Conservation (phyloP, 805 yeast species). For the Ogataea sp. region DNA sequence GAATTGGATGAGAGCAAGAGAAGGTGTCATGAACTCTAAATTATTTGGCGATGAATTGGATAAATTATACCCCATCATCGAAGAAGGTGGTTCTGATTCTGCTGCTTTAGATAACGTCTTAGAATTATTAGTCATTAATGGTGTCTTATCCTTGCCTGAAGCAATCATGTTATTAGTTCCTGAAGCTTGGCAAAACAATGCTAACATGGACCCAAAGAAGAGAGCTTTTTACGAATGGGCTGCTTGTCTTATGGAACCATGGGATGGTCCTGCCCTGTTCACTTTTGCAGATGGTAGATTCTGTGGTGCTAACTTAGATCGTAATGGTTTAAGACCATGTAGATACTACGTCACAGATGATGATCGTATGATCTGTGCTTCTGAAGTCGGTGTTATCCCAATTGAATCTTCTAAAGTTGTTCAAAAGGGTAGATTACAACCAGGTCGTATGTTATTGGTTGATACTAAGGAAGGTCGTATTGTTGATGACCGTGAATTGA, state of each 20-base stretch:
- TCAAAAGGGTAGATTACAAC: constrained; percentile 89
- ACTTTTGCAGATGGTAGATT: constrained; percentile 96
- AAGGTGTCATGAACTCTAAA: constrained; percentile 87
- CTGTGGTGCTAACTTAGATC: constrained; percentile 96
- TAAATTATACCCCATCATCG: constrained; percentile 87
- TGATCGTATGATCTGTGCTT: constrained; percentile 93
- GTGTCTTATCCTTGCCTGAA: constrained; percentile 87
- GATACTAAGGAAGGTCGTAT: constrained; percentile 90
- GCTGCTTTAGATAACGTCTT: constrained; percentile 96
- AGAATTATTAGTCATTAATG: constrained; percentile 86
- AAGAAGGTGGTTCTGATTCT: constrained; percentile 98
- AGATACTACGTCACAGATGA: constrained; percentile 93
- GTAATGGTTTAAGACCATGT: constrained; percentile 97
- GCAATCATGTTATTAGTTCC: constrained; percentile 97
- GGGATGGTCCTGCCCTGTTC: constrained; percentile 99
- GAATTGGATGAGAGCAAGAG: constrained; percentile 99
- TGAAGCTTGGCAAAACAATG: constrained; percentile 95
- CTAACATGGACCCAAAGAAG: constrained; percentile 80
- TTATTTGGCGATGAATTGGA: constrained; percentile 89
- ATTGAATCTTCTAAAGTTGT: constrained; percentile 75
- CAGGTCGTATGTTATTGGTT: constrained; percentile 92
- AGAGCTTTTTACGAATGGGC: constrained; percentile 98
- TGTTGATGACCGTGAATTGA: constrained; percentile 88
- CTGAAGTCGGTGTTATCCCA: constrained; percentile 96
- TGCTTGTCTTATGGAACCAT: constrained; percentile 97